Base-by-base conservation (phyloP, 768 basidiomycete genomes). In the Tylopilus subfusipes region DNA sequence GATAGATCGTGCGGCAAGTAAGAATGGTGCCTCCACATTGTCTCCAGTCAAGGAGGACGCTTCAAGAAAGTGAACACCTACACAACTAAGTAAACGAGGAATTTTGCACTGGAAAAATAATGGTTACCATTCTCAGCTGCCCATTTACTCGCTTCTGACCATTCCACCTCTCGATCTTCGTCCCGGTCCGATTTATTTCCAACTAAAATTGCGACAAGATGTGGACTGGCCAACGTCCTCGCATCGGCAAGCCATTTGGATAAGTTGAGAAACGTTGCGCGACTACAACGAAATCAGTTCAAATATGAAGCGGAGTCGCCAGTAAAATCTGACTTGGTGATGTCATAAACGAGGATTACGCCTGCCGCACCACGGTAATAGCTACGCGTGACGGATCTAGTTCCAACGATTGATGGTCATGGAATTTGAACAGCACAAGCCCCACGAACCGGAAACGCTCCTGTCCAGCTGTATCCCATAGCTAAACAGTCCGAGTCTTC, bases 381-480 rank as follows among this genome's bases (percentile, higher is more conserved):
- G 63, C 92, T 94, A 57, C 95, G 82, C 10, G 95, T 97, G 33
- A 94, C 92, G 22, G 91, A 93, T 62, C 91, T 91, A 61, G 51
- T 52, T 60, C 49, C 30, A 52, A 48, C 30, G 48, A 29, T 59
- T 48, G 49, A 47, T 54, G 58, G 54, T 54, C 53, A 55, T 52
- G 51, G 18, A 40, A 43, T 43, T 24, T 22, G 25, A 42, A 48
- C n/a, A 50, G 34, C 48, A 40, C 50, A 36, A 38, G 34, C 31
- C n/a, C 60, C 68, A 65, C 64, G 47, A 56, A 93, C 86, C 93
- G 81, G 70, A 96, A 95, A 58, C 95, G 80, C 72, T 97, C 95
- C 73, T 98, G 96, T 18, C 96, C 96, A 30, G 95, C 96, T 21
- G 93, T 95, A 70, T 97, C 95, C 95, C 96, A 98, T 43, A 96